phyloP scores from a whole-genome alignment of 305 asterid species.

The Solanum hybrid region DNA sequence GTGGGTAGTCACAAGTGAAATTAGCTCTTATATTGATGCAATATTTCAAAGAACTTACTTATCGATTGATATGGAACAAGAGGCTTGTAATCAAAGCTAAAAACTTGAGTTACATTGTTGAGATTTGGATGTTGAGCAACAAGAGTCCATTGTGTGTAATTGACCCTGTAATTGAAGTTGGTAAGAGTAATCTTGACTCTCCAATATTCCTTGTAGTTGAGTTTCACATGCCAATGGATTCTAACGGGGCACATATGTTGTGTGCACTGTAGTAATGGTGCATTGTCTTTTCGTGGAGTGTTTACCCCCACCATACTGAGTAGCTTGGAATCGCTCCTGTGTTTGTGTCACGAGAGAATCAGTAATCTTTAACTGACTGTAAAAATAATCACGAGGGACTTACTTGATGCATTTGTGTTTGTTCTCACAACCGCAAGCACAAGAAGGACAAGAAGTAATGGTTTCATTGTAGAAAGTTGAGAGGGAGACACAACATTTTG shows the following conservation, averaged over 20 bases:
- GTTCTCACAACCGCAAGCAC: constrained; percentile 78
- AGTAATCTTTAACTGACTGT: not conserved
- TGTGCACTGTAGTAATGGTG: constrained; percentile 67
- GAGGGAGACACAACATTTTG: constrained; percentile 63
- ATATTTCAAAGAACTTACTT: constrained; percentile 28
- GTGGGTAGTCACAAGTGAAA: not conserved
- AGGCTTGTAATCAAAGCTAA: constrained; percentile 74
- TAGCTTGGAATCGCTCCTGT: constrained; percentile 74
- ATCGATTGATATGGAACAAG: constrained; percentile 48
- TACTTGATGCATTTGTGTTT: constrained; percentile 57
- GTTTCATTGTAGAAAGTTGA: constrained; percentile 72
- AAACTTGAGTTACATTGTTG: constrained; percentile 70
- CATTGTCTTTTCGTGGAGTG: constrained; percentile 59
- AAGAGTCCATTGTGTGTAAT: constrained; percentile 72
- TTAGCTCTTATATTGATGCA: too few relatives aligned
- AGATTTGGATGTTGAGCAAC: constrained; percentile 76
- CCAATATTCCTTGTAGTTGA: constrained; percentile 65
- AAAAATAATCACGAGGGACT: not conserved
- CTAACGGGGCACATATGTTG: constrained; percentile 76
- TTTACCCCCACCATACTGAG: constrained; percentile 66
- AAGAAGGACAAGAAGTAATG: constrained; percentile 58
- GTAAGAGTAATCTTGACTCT: constrained; percentile 58
- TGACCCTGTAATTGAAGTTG: constrained; percentile 62
- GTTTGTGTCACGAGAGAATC: not conserved
- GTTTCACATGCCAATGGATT: constrained; percentile 79